Conservation (phyloP, 352 stramenopile species). For the Pilasporangium apinafurcum region DNA sequence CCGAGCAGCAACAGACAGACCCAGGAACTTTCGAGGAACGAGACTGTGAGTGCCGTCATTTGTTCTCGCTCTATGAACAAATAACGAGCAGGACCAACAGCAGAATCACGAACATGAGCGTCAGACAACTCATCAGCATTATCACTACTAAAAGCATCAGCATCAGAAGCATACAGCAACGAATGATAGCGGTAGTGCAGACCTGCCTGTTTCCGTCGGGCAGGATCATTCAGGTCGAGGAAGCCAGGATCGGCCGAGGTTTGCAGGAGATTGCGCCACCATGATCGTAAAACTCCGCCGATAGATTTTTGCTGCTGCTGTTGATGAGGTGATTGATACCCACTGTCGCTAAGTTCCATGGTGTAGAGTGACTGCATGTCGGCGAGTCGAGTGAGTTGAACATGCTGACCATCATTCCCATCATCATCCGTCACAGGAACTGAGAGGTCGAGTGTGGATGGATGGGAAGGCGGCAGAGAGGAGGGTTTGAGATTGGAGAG, state of each 20-base stretch:
- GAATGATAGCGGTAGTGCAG: slow-evolving; percentile 8
- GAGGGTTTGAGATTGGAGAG: no score
- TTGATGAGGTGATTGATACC: no score
- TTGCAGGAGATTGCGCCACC: no score
- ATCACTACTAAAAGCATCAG: slow-evolving; percentile 11
- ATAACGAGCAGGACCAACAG: slow-evolving; percentile 15
- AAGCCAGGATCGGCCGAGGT: slow-evolving; percentile 18
- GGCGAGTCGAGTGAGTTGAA: no score
- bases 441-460: no score
- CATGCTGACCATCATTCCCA: no score
- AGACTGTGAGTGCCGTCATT: slow-evolving; percentile 29
- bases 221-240: slow-evolving; percentile 21
- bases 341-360: no score
- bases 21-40: slow-evolving; percentile 69
- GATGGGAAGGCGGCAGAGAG: no score
- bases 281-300: no score
- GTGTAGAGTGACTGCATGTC: no score
- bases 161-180: slow-evolving; percentile 10
- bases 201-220: slow-evolving; percentile 25
- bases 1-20: slow-evolving; percentile 65
- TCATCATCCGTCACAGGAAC: no score
- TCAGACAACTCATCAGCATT: slow-evolving; percentile 1
- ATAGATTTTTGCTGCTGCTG: neutral
- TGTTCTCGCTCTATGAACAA: slow-evolving; percentile 39
- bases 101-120: slow-evolving; percentile 13